Percentiles rank a stretch among this genome's conserved stretches.
Evolutionary conservation across 495 filamentous ascomycete species (phyloP).

Genomic region (Diplogelasinospora grovesii): DNA sequence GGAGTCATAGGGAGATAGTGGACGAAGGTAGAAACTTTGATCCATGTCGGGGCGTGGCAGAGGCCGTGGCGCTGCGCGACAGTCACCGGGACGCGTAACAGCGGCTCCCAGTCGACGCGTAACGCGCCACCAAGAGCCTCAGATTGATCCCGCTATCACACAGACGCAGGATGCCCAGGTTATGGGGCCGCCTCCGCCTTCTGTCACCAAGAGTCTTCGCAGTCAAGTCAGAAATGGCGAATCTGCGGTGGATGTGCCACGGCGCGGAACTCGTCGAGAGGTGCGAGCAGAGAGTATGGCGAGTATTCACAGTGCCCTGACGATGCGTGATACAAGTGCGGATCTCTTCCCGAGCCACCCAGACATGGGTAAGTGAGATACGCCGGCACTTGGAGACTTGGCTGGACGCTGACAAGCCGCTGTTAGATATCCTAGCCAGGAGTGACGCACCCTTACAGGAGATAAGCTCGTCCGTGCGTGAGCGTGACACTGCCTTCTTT

Average conservation of each 20-base stretch:
- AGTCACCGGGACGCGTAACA: constrained; percentile 6
- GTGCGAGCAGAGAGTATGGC: constrained; percentile 6
- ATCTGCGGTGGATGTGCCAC: constrained; percentile 3
- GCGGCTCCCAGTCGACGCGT: constrained; percentile 16
- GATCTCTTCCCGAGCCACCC: too few relatives aligned
- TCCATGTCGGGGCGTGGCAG: constrained; percentile 20
- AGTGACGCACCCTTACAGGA: too few relatives aligned
- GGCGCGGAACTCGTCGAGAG: constrained; percentile 14
- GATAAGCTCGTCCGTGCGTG: too few relatives aligned
- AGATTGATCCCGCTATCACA: constrained; percentile 22
- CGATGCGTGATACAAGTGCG: too few relatives aligned
- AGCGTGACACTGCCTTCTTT: too few relatives aligned
- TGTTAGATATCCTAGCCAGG: too few relatives aligned
- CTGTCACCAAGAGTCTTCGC: constrained; percentile 9
- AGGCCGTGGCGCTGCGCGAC: constrained; percentile 15
- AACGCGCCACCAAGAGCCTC: constrained; percentile 14
- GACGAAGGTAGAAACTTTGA: not conserved
- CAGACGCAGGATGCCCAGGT: constrained; percentile 1
- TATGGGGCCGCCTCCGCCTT: constrained; percentile 22
- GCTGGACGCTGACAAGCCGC: too few relatives aligned
- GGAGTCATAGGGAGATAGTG: not conserved
- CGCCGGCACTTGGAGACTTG: too few relatives aligned
- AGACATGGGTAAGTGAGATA: constrained; percentile 17
- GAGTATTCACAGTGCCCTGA: constrained; percentile 14
- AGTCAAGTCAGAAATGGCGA: constrained; percentile 6